These are phyloP conservation scores for Umbellularia californica DNA, from an alignment of 164 flowering plant genomes.

Conservation along the genomic window DNA sequence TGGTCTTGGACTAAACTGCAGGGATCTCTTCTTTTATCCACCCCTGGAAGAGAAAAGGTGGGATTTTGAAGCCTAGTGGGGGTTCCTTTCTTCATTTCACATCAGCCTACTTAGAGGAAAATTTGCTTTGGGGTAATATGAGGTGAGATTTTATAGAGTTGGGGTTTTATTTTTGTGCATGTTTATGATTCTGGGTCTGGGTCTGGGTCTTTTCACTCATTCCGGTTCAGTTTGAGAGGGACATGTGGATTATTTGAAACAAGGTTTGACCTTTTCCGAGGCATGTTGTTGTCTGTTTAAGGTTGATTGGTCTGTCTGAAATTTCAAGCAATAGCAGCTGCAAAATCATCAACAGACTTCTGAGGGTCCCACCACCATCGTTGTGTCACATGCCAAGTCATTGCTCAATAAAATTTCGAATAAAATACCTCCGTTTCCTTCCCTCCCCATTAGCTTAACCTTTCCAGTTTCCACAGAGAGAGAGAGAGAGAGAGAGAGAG, in stretches of 20 bases:
- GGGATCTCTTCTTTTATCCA: slow-evolving; percentile 26
- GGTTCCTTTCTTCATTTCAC: not conserved
- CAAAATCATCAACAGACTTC: no score
- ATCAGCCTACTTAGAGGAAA: slow-evolving; percentile 6
- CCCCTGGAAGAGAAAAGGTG: slow-evolving; percentile 8
- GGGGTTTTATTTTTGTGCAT: slow-evolving; percentile 2
- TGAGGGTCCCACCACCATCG: no score
- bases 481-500: no score
- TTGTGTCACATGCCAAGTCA: no score
- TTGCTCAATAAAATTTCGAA: no score
- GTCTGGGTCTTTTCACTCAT: slow-evolving; percentile 5
- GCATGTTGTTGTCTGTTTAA: not conserved
- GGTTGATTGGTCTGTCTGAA: not conserved
- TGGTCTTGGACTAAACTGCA: slow-evolving; percentile 53
- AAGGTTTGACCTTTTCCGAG: not conserved
- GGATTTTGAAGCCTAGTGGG: slow-evolving; percentile 21
- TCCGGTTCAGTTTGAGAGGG: not conserved
- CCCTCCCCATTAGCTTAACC: no score
- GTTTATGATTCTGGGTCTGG: slow-evolving; percentile 22
- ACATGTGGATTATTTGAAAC: not conserved
- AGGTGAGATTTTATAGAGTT: slow-evolving; percentile 29
- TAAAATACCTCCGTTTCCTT: no score
- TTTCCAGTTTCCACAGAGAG: no score
- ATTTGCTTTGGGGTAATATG: slow-evolving; percentile 11
- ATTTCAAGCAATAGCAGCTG: not conserved